A percentile compares a stretch with the other conserved stretches of the same genome.
These are phyloP conservation scores for Chernovozyma aurita DNA, from an alignment of 1,139 yeast species.

Conservation along the genomic window DNA sequence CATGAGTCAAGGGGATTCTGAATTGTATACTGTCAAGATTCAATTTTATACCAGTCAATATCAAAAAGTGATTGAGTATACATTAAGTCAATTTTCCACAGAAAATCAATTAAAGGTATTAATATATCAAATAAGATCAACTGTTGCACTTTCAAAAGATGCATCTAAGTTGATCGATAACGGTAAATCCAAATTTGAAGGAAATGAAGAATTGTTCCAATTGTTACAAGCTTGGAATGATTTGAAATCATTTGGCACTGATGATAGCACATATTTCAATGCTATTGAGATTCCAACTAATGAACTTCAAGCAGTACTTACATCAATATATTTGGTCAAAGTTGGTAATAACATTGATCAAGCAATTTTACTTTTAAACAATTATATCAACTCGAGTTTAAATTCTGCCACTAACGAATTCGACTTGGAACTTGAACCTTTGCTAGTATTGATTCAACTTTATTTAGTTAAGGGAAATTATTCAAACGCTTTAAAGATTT, in stretches of 20 bases:
- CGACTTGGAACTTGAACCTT: constrained; percentile 36
- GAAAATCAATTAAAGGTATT: constrained; percentile 37
- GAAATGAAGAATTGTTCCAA: constrained; percentile 34
- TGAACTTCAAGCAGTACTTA: constrained; percentile 41
- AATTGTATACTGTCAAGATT: constrained; percentile 39
- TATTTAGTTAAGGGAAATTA: constrained; percentile 38
- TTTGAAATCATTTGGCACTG: constrained; percentile 39
- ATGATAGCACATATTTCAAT: constrained; percentile 35
- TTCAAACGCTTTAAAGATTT: constrained; percentile 32
- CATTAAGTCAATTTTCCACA: constrained; percentile 30
- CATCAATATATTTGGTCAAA: constrained; percentile 39
- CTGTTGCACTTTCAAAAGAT: constrained; percentile 35
- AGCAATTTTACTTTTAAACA: constrained; percentile 31
- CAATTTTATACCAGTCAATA: constrained; percentile 48
- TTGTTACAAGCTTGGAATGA: constrained; percentile 42
- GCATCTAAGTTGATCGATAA: constrained; percentile 38
- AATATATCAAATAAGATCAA: constrained; percentile 41
- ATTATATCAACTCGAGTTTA: constrained; percentile 21
- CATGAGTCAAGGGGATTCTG: constrained; percentile 13
- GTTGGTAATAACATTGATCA: constrained; percentile 35
- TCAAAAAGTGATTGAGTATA: constrained; percentile 30
- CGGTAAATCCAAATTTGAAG: constrained; percentile 34
- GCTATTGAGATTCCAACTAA: constrained; percentile 24
- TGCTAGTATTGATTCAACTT: constrained; percentile 40
- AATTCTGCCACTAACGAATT: constrained; percentile 12